phyloP scores from a whole-genome alignment of 768 basidiomycete species.

The Russula sp. region DNA sequence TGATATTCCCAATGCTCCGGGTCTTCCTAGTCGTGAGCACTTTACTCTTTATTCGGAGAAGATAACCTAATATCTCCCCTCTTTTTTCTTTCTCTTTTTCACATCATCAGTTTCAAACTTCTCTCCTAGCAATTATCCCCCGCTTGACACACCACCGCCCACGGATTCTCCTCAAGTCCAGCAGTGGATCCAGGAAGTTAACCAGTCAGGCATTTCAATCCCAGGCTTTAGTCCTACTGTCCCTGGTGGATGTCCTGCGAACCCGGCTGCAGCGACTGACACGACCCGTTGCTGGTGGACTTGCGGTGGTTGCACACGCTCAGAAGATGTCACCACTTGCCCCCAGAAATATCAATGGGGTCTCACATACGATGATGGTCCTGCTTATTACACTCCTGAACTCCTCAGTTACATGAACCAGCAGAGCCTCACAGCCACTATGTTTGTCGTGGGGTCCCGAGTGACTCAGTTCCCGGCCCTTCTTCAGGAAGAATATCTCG shows the following conservation, averaged over 20 bases:
- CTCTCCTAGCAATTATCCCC: conserved; percentile 49
- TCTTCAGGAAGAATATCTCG: conserved; percentile 73
- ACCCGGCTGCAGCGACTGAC: conserved; percentile 50
- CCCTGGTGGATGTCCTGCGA: conserved; percentile 52
- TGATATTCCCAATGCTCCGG: conserved; percentile 36
- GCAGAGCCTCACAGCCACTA: conserved; percentile 74
- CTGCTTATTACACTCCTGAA: conserved; percentile 70
- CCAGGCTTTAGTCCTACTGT: conserved; percentile 51
- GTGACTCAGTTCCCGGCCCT: conserved; percentile 65
- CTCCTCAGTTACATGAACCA: conserved; percentile 68
- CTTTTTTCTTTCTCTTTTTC: background rate
- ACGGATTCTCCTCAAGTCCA: conserved; percentile 60
- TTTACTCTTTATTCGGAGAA: background rate
- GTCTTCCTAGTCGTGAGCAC: conserved; percentile 37
- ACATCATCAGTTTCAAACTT: conserved; percentile 15
- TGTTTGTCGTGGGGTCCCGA: conserved; percentile 86
- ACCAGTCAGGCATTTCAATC: conserved; percentile 53
- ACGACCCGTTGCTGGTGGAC: conserved; percentile 73
- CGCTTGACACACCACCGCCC: conserved; percentile 60
- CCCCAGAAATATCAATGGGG: conserved; percentile 61
- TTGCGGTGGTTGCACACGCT: conserved; percentile 64
- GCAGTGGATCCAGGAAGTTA: conserved; percentile 67
- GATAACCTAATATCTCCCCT: background rate
- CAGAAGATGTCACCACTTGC: conserved; percentile 73
- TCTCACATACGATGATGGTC: conserved; percentile 74